These are phyloP conservation scores for Herpetomonas tarakana DNA, from an alignment of 208 protist species.

Conservation along the genomic window DNA sequence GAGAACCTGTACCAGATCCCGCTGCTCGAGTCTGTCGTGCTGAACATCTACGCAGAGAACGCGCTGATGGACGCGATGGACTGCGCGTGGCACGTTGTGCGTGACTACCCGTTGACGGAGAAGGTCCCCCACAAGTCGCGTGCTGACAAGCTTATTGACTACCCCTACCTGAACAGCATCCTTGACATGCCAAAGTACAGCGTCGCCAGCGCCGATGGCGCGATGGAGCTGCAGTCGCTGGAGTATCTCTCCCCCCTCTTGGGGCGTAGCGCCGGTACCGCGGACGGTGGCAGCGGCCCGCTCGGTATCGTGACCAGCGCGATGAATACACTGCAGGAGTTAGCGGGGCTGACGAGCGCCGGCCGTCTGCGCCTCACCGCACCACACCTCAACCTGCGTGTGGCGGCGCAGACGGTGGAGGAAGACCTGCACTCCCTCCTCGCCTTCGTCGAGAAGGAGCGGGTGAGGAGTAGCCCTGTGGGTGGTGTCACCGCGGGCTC, in stretches of 20 bases:
- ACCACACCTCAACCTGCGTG: conserved; percentile 64
- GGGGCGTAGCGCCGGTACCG: not conserved
- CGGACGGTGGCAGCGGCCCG: conserved; percentile 3
- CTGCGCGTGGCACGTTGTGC: conserved; percentile 46
- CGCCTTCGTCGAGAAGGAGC: conserved; percentile 21
- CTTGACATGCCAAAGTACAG: conserved; percentile 43
- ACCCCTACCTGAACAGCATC: conserved; percentile 51
- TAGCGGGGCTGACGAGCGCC: conserved; percentile 21
- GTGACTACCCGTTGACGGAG: conserved; percentile 25
- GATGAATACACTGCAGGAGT: conserved; percentile 13
- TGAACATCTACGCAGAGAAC: conserved; percentile 62
- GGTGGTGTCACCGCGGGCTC: conserved; percentile 10
- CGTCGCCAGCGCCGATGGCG: conserved; percentile 27
- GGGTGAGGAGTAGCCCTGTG: too few relatives aligned
- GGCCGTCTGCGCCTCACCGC: conserved; percentile 32
- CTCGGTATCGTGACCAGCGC: not conserved
- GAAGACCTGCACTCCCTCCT: conserved; percentile 44
- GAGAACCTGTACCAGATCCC: conserved; percentile 19
- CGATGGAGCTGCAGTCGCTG: conserved; percentile 39
- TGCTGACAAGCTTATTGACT: conserved; percentile 46
- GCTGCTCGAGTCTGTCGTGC: conserved; percentile 49
- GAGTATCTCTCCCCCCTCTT: conserved; percentile 47
- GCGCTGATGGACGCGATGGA: conserved; percentile 51
- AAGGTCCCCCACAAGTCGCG: conserved; percentile 49
- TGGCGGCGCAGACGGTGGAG: conserved; percentile 41